Evolutionary conservation across 2,329 filamentous ascomycete genomes (phyloP).

Genomic region (Cyphellophora attinorum): DNA sequence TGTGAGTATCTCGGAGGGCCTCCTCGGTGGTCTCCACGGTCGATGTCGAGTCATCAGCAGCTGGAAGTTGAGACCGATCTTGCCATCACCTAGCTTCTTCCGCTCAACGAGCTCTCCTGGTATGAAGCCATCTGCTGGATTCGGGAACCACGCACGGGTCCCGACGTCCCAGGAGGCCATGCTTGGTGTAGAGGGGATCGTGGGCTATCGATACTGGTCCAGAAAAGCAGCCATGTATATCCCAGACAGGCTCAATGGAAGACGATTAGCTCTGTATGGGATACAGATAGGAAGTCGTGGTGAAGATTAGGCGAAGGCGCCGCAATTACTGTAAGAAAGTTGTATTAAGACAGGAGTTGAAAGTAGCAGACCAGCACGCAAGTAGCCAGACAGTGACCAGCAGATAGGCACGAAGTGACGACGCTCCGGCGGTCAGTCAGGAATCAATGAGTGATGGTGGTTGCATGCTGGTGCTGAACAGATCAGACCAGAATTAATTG

Average conservation of each 20-base stretch:
- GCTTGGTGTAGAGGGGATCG: constrained; percentile 35
- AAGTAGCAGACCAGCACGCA: too few species aligned
- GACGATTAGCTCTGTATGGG: too few species aligned
- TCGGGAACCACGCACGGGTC: constrained; percentile 96
- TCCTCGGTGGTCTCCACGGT: constrained; percentile 67
- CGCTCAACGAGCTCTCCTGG: constrained; percentile 89
- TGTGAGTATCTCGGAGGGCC: constrained; percentile 61
- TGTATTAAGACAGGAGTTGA: too few species aligned
- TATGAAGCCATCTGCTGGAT: constrained; percentile 92
- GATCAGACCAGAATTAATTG: too few species aligned
- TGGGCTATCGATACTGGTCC: too few species aligned
- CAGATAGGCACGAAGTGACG: too few species aligned
- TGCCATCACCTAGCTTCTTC: constrained; percentile 72
- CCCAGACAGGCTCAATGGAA: too few species aligned
- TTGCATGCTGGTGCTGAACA: too few species aligned
- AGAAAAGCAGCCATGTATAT: constrained; percentile 1
- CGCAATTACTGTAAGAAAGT: not conserved
- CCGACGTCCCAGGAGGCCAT: constrained; percentile 70
- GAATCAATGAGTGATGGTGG: too few species aligned
- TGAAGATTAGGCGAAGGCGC: not conserved
- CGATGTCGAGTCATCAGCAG: constrained; percentile 77
- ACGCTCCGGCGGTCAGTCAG: too few species aligned
- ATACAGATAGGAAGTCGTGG: too few species aligned
- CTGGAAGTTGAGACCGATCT: constrained; percentile 61
- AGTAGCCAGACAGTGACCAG: too few species aligned